Conservation (phyloP, 208 protist genomes). For the Leishmania amazonensis region DNA sequence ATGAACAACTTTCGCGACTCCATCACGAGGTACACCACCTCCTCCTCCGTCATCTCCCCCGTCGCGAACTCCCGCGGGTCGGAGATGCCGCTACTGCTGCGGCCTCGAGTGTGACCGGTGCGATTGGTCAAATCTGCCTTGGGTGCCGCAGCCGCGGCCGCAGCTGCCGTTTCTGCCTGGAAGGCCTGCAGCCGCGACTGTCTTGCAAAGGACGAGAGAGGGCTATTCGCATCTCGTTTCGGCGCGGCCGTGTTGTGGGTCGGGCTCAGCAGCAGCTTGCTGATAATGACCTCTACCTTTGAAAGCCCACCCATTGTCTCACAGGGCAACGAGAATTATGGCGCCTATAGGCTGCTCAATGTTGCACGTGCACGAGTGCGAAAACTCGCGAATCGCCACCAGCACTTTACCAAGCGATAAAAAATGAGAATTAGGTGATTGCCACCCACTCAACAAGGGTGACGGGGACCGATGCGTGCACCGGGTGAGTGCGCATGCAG, state of each 20-base stretch:
- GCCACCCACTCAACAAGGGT: neutral
- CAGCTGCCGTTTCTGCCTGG: slow-evolving; percentile 23
- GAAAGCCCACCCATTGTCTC: neutral
- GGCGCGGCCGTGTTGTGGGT: slow-evolving; percentile 60
- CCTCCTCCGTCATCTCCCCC: slow-evolving; percentile 65
- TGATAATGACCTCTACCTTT: slow-evolving; percentile 61
- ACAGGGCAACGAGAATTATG: slow-evolving; percentile 1
- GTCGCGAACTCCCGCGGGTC: neutral
- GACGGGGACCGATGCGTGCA: neutral
- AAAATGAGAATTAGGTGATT: neutral
- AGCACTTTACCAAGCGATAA: neutral
- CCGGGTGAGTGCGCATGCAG: neutral
- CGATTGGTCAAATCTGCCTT: slow-evolving; percentile 24
- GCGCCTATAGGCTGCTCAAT: neutral
- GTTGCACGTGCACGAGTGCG: neutral
- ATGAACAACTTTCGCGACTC: slow-evolving; percentile 85
- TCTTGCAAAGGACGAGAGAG: slow-evolving; percentile 41
- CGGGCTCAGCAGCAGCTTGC: slow-evolving; percentile 64
- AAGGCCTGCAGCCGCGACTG: slow-evolving; percentile 50
- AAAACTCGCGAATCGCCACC: neutral
- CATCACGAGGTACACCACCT: slow-evolving; percentile 81
- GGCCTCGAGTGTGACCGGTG: slow-evolving; percentile 14
- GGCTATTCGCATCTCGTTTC: slow-evolving; percentile 8
- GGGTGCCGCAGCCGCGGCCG: slow-evolving; percentile 4
- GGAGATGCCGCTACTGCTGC: neutral